Base-by-base conservation (phyloP, 306 rosid genomes). In the Gleditsia sinensis region DNA sequence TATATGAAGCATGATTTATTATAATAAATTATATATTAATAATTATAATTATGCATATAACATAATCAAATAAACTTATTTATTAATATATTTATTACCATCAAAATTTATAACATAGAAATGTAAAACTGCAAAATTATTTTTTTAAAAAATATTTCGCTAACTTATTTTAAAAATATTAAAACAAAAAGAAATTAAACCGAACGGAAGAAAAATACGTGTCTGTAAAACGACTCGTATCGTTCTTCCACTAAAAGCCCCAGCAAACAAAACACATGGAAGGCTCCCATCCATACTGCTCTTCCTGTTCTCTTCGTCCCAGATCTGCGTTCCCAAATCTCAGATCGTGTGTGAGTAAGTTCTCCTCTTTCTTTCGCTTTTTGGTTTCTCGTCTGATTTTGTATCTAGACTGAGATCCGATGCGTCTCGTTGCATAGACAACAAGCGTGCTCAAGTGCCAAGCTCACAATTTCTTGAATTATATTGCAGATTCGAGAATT, bases 271-370 rank as follows among this genome's bases (percentile, higher is more conserved):
- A 59, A 32, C 2, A 3, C 66, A 0, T 0, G 13, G 14, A 2
- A 25, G 16, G 14, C 42, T 7, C 3, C 9, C 25, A 9, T 17
- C 9, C 30, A 30, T 21, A 4, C n/a, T 9, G 36, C 17, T 36
- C 27, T 33, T n/a, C 12, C 13, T 14, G 66, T 3, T 33, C 46
- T 34, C 53, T 45, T 9, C 37, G 1, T 50, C 32, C 0, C 72
- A 56, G 82, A 82, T 82, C 86, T 34, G 58, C 61, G 17, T 32
- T 73, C 32, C 71, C 48, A 24, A 11, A 34, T 73, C 43, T 45
- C 73, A 67, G 76, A 72, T 82, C 85, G 51, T 48, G 64, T 43
- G 45, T 28, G 1, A 65, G 82, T 77, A 34, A 48, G 21, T 40
- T 61, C 17, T 36, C 54, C n/a, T 24, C 13, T 1, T 13, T 46